phyloP scores from a whole-genome alignment of 768 basidiomycete species.

The Collybiopsis luxurians region DNA sequence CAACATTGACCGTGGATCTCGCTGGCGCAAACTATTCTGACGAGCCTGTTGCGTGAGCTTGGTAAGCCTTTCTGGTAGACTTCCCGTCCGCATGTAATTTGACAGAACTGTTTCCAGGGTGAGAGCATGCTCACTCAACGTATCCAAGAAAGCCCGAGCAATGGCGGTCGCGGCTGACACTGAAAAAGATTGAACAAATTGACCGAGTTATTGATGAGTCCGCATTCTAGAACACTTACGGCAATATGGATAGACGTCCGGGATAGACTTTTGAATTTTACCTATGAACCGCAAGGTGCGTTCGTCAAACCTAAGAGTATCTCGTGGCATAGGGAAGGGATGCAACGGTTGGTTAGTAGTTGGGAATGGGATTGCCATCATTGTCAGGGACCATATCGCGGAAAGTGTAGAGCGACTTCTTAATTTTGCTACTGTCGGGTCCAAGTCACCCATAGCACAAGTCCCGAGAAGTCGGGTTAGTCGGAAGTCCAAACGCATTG shows the following conservation, averaged over 20 bases:
- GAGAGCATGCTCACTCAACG: constrained; percentile 24
- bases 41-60: not conserved
- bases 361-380: constrained; percentile 32
- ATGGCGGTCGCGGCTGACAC: constrained; percentile 30
- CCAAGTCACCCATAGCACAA: constrained; percentile 24
- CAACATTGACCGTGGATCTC: not conserved
- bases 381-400: constrained; percentile 40
- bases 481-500: constrained; percentile 30
- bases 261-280: constrained; percentile 18
- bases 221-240: not conserved
- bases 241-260: constrained; percentile 21
- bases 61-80: not conserved
- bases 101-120: constrained; percentile 22
- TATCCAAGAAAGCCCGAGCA: constrained; percentile 30
- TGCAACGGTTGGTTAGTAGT: not conserved
- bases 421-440: constrained; percentile 21
- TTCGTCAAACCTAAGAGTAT: constrained; percentile 28
- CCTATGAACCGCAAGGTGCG: constrained; percentile 27
- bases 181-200: not conserved
- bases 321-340: not conserved
- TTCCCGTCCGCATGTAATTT: constrained; percentile 13
- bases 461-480: constrained; percentile 31
- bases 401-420: constrained; percentile 31
- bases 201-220: not conserved
- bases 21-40: not conserved